These are phyloP conservation scores for Coniosporium tulheliwenetii DNA, from an alignment of 2,329 filamentous ascomycete species.

Conservation along the genomic window DNA sequence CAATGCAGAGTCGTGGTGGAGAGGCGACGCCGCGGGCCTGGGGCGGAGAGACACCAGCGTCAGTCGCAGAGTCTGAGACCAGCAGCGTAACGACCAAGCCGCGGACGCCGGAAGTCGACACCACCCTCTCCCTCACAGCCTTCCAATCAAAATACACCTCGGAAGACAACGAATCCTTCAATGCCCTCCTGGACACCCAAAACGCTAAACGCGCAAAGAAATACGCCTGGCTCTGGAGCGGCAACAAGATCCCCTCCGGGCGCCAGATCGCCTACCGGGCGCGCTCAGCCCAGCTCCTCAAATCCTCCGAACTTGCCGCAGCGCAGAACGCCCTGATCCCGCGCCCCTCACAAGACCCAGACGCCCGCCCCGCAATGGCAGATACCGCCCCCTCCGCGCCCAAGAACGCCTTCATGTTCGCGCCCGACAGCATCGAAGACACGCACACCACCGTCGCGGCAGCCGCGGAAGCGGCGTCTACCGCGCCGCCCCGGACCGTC, in stretches of 20 bases:
- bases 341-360: constrained; percentile 42
- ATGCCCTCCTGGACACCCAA: constrained; percentile 77
- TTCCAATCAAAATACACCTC: constrained; percentile 93
- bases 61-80: constrained; percentile 29
- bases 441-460: constrained; percentile 45
- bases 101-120: constrained; percentile 43
- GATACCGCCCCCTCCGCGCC: constrained; percentile 59
- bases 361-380: constrained; percentile 59
- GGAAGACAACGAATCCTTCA: constrained; percentile 96
- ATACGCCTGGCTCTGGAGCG: constrained; percentile 76
- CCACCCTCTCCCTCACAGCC: constrained; percentile 62
- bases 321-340: constrained; percentile 33
- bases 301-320: constrained; percentile 34
- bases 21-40: constrained; percentile 49
- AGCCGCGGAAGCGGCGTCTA: constrained; percentile 52
- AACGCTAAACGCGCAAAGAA: constrained; percentile 74
- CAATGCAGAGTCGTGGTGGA: constrained; percentile 9
- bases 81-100: constrained; percentile 2
- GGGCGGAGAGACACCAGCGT: constrained; percentile 58
- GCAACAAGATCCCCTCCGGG: constrained; percentile 62
- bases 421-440: constrained; percentile 46
- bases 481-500: constrained; percentile 61
- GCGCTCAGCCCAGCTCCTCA: constrained; percentile 53
- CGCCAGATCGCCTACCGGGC: constrained; percentile 41
- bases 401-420: constrained; percentile 80